Evolutionary conservation across 2,329 filamentous ascomycete species (phyloP).

Genomic region (Trichophyton mentagrophytes): DNA sequence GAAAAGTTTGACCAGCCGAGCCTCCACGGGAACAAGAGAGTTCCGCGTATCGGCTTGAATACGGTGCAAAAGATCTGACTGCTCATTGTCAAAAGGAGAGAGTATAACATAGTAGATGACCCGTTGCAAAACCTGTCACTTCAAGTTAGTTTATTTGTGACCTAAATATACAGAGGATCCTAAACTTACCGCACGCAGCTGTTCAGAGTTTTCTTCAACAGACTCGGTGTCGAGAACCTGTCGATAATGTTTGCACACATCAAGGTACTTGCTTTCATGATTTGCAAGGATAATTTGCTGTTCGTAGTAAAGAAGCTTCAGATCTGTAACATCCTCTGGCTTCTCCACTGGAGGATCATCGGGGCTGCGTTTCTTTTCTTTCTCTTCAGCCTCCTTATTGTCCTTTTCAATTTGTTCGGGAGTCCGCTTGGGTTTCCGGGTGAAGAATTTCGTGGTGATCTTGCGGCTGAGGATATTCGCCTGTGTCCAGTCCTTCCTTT

Average conservation of each 20-base stretch:
- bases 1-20: constrained; percentile 82
- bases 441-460: constrained; percentile 88
- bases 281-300: constrained; percentile 93
- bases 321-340: constrained; percentile 82
- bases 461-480: constrained; percentile 87
- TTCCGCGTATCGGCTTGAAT: constrained; percentile 77
- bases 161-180: not conserved
- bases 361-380: constrained; percentile 61
- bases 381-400: constrained; percentile 66
- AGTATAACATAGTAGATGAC: constrained; percentile 98
- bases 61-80: constrained; percentile 90
- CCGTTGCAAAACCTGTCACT: constrained; percentile 63
- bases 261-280: constrained; percentile 93
- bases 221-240: constrained; percentile 94
- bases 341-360: constrained; percentile 64
- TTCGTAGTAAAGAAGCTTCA: constrained; percentile 93
- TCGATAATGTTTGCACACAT: constrained; percentile 95
- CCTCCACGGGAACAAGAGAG: constrained; percentile 62
- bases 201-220: constrained; percentile 75
- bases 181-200: constrained; percentile 64
- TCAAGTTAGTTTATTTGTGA: constrained; percentile 3
- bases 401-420: constrained; percentile 83
- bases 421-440: constrained; percentile 82
- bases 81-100: constrained; percentile 94
- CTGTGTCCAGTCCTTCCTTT: constrained; percentile 92